Percentiles rank a stretch among this genome's conserved stretches.
phyloP scores from a whole-genome alignment of 495 filamentous ascomycete genomes.

The Tuber calosporum region DNA sequence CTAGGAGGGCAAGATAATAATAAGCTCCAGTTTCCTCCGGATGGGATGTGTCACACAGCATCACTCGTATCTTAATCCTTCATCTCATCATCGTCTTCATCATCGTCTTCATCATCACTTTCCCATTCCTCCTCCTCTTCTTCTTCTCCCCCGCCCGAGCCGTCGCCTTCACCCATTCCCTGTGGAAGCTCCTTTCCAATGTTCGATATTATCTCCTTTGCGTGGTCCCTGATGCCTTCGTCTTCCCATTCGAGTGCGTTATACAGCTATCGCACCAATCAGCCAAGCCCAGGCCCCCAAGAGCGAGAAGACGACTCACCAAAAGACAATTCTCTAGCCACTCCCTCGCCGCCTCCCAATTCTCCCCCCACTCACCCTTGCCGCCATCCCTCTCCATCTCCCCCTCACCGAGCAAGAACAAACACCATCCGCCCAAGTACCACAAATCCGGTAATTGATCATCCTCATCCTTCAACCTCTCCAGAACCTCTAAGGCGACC shows the following conservation, averaged over 20 bases:
- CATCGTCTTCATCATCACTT: conserved; percentile 51
- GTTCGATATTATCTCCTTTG: conserved; percentile 52
- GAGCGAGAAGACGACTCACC: conserved; percentile 11
- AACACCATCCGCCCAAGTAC: conserved; percentile 93
- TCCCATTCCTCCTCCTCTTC: conserved; percentile 49
- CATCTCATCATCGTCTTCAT: conserved; percentile 51
- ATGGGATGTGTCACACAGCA: not conserved
- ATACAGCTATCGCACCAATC: conserved; percentile 55
- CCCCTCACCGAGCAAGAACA: conserved; percentile 64
- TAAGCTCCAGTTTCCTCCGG: not conserved
- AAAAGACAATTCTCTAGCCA: conserved; percentile 39
- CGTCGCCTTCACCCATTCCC: conserved; percentile 45
- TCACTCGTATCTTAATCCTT: conserved; percentile 16
- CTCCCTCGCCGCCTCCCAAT: conserved; percentile 45
- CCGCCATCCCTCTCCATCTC: conserved; percentile 37
- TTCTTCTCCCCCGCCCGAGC: conserved; percentile 46
- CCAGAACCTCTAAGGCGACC: conserved; percentile 75
- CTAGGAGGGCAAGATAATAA: not conserved
- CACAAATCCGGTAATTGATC: conserved; percentile 90
- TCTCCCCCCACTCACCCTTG: conserved; percentile 43
- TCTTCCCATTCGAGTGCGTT: conserved; percentile 62
- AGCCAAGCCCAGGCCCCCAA: conserved; percentile 47
- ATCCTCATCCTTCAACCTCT: conserved; percentile 75
- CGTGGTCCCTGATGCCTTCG: conserved; percentile 59
- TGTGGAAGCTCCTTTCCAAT: conserved; percentile 55